Conservation (phyloP, 2,329 filamentous ascomycete species). For the Fusarium sp. region DNA sequence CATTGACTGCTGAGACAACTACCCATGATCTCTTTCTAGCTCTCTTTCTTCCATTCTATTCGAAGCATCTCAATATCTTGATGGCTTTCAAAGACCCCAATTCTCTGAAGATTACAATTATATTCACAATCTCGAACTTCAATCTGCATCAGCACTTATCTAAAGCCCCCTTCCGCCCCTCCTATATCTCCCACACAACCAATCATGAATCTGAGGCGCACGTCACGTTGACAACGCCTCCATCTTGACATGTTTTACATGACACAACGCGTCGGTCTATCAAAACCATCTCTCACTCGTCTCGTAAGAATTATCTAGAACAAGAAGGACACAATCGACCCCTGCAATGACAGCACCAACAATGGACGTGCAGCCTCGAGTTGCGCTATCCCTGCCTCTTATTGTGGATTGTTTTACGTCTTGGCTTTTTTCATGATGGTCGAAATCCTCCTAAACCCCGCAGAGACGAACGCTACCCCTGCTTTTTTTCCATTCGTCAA, state of each 20-base stretch:
- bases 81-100: background rate
- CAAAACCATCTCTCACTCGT: background rate
- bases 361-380: background rate
- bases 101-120: background rate
- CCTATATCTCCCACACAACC: constrained; percentile 2
- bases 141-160: constrained; percentile 19
- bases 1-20: background rate
- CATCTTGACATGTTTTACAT: background rate
- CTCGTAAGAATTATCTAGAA: constrained; percentile 9
- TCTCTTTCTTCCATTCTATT: background rate
- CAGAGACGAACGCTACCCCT: constrained; percentile 4
- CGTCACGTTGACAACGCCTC: constrained; percentile 34
- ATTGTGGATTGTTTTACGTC: constrained; percentile 2
- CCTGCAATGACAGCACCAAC: background rate
- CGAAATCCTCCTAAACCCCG: constrained; percentile 11
- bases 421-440: background rate
- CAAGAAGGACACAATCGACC: constrained; percentile 3
- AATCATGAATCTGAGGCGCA: constrained; percentile 21
- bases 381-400: background rate
- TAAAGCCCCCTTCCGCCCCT: constrained; percentile 1
- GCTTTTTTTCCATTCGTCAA: constrained; percentile 22
- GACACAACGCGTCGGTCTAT: background rate
- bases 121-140: background rate
- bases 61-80: background rate
- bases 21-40: background rate